Base-by-base conservation (phyloP, 805 yeast species). In the Candida easanensis region DNA sequence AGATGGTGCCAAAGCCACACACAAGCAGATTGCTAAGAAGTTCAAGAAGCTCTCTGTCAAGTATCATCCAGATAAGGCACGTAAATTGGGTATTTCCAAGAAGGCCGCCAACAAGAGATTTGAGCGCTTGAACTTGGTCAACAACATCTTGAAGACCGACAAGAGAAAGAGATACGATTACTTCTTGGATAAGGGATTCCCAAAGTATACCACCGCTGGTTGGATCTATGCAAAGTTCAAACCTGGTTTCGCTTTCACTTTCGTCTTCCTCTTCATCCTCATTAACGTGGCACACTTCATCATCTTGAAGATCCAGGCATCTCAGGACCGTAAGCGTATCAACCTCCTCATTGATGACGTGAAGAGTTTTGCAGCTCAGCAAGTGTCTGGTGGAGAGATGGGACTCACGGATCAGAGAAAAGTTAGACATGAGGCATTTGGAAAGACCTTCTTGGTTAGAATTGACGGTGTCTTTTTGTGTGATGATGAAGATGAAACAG, bases 31-130 rank as follows among this genome's bases (percentile, higher is more conserved):
- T 39, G 69, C 69, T 41, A 79, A 76, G 51, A 84, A 85, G 18
- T 84, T 85, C 66, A 80, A 87, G 58, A 82, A 79, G 54, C 59
- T 83, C 25, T 82, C 96, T 3, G 71, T 84, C 40, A 71, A 70
- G 49, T 71, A 84, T 52, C 99, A 91, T 60, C 99, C 99, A 0
- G 99, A 91, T 64, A 89, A 91, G 62, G 63, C 65, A 23, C 35
- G 42, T 3, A 36, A 41, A 28, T 38, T 17, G 19, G 49, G 49
- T 5, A 17, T 44, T n/a, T 39, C 63, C 38, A 66, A 66, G 35
- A 62, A 60, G 43, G 71, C 69, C 42, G 72, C 67, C 33, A 69
- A 65, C 45, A 77, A 77, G 52, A 71, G 88, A 31, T 93, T 82
- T 59, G 88, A 91, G 55, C 70, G 91, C 22, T 73, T 93, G 28